A percentile compares a stretch with the other conserved stretches of the same genome.
Evolutionary conservation across 164 flowering plant species (phyloP).

Genomic region (Tetrastigma voinierianum): DNA sequence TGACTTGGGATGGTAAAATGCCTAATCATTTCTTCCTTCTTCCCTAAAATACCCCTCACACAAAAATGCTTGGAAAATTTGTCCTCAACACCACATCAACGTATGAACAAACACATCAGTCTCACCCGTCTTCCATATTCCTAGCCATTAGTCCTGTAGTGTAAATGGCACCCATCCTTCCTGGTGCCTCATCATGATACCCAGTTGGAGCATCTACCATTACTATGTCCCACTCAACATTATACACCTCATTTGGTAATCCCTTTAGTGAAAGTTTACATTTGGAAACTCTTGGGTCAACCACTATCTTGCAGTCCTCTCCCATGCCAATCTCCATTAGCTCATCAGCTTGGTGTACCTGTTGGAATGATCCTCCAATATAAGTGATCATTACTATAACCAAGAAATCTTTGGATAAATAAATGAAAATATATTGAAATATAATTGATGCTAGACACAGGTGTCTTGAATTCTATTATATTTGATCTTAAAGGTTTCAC

Average conservation of each 20-base stretch:
- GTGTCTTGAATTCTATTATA: no score
- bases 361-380: no score
- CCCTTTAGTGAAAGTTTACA: slow-evolving; percentile 40
- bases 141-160: slow-evolving; percentile 58
- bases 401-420: no score
- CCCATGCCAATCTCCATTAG: slow-evolving; percentile 15
- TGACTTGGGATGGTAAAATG: slow-evolving; percentile 54
- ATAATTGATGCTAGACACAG: no score
- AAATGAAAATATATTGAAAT: no score
- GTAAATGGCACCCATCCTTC: slow-evolving; percentile 54
- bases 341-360: slow-evolving; percentile 29
- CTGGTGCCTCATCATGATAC: slow-evolving; percentile 44
- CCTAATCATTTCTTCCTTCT: slow-evolving; percentile 43
- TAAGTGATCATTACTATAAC: no score
- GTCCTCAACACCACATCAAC: slow-evolving; percentile 51
- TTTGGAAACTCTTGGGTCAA: slow-evolving; percentile 43
- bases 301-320: slow-evolving; percentile 26
- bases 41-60: slow-evolving; percentile 47
- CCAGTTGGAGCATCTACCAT: slow-evolving; percentile 71
- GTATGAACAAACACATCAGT: slow-evolving; percentile 60
- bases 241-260: slow-evolving; percentile 46
- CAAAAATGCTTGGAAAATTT: slow-evolving; percentile 39
- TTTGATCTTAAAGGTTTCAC: no score
- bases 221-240: slow-evolving; percentile 50
- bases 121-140: slow-evolving; percentile 44